Conservation (phyloP, 179 eudicot species). For the Vitellaria paradoxa region DNA sequence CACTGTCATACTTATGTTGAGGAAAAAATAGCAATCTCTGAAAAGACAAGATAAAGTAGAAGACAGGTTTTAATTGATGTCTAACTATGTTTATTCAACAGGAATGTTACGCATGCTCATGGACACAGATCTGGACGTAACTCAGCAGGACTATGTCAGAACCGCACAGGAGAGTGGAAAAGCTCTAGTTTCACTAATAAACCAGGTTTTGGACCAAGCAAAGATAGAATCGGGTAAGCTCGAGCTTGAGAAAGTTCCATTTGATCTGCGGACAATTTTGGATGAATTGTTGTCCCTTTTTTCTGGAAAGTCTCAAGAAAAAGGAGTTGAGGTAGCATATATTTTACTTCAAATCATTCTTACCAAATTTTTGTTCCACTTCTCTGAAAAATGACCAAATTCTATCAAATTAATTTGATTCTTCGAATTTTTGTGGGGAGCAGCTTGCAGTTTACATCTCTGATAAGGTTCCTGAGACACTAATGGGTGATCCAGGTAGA, state of each 20-base stretch:
- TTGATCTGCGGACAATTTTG: constrained; percentile 61
- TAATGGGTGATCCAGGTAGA: constrained; percentile 82
- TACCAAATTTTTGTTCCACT: not conserved
- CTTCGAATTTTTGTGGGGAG: constrained; percentile 4
- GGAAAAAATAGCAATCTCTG: not conserved
- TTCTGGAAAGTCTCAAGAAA: constrained; percentile 84
- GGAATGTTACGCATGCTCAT: constrained; percentile 91
- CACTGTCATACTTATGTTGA: not conserved
- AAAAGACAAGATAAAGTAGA: not conserved
- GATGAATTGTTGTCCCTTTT: constrained; percentile 81
- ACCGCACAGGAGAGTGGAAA: constrained; percentile 89
- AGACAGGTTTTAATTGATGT: not conserved
- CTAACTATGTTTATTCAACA: constrained; percentile 22
- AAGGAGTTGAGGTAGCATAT: constrained; percentile 72
- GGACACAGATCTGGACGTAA: constrained; percentile 75
- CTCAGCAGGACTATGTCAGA: constrained; percentile 86
- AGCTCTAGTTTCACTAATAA: constrained; percentile 77
- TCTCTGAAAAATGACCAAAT: not conserved
- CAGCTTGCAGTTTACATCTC: constrained; percentile 79
- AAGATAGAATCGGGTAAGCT: constrained; percentile 86
- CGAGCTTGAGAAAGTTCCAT: constrained; percentile 75
- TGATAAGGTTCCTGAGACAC: constrained; percentile 53
- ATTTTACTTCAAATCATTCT: not conserved
- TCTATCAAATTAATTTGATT: not conserved
- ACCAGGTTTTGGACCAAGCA: constrained; percentile 86